These are phyloP conservation scores for Solanum neorickii DNA, from an alignment of 257 asterid species.

Conservation along the genomic window DNA sequence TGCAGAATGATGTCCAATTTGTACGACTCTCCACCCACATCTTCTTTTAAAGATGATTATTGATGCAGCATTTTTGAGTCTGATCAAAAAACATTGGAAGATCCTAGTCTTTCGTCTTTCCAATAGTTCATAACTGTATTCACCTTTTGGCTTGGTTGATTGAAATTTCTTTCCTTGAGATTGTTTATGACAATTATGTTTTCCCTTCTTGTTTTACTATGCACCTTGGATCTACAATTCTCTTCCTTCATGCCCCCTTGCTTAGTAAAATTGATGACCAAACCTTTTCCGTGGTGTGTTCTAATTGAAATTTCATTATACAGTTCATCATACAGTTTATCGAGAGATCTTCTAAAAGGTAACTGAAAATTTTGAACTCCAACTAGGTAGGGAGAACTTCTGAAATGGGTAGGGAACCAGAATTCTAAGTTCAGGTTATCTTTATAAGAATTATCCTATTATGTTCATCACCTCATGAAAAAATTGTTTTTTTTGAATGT, in stretches of 20 bases:
- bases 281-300: not conserved
- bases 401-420: not conserved
- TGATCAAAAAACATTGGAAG: not conserved
- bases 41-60: not conserved
- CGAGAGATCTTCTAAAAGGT: not conserved
- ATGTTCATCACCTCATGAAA: not conserved
- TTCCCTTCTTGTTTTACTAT: not conserved
- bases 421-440: not conserved
- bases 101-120: not conserved
- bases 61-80: not conserved
- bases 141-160: not conserved
- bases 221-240: not conserved
- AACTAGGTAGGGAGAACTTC: not conserved
- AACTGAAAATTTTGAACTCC: not conserved
- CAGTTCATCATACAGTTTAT: not conserved
- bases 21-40: conserved; percentile 22
- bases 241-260: not conserved
- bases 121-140: not conserved
- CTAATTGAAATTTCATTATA: not conserved
- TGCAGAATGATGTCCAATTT: conserved; percentile 82
- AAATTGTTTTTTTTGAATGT: not conserved
- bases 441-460: not conserved
- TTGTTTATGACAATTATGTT: not conserved
- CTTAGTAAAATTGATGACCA: not conserved
- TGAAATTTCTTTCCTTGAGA: not conserved